Evolutionary conservation across 768 basidiomycete genomes (phyloP), one percentile per base, ranked within the genome.

Genomic region (Russula lepida): DNA sequence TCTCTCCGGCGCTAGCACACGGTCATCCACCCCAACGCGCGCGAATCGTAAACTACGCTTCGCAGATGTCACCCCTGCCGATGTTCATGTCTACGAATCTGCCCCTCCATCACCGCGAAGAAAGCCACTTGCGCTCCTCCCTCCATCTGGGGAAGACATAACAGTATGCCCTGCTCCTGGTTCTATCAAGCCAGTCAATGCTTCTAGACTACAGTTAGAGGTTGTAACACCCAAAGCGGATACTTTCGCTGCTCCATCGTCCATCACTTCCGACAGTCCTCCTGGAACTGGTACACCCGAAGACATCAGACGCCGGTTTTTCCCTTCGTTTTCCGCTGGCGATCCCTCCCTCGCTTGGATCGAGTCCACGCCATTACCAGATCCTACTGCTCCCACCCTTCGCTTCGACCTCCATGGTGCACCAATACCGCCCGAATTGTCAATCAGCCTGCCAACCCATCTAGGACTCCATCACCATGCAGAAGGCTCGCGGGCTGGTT

Each of bases 391-490:
- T 2, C 54, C 74, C 11, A 70, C 69, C 53, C 67, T 81, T 32
- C 84, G 89, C 41, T 81, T 80, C 64, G 89, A 95, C 71, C 80
- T 95, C 2, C 77, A 80, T 0, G 93, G 92, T 7, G 76, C 73
- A 11, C 81, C 83, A 0, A 85, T 95, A n/a, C 77, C 89, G 1
- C 60, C 75, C 0, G 69, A 76, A 2, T 67, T 84, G 2, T 81
- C 83, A 2, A 71, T 77, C 0, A 77, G 76, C 1, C 76, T 95
- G 3, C 93, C 92, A 2, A 86, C 89, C 0, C 86, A 93, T 73
- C 79, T 92, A 6, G 94, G 94, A 4, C 76, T 95, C 3, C 93
- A 98, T 72, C 94, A 97, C 69, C 94, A 95, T 69, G 86, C 92
- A 0, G 85, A 90, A 58, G 77, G 78, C 6, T 81, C 86, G 1